Base-by-base conservation (phyloP, 2,329 filamentous ascomycete species). In the Diaporthe nobilis region DNA sequence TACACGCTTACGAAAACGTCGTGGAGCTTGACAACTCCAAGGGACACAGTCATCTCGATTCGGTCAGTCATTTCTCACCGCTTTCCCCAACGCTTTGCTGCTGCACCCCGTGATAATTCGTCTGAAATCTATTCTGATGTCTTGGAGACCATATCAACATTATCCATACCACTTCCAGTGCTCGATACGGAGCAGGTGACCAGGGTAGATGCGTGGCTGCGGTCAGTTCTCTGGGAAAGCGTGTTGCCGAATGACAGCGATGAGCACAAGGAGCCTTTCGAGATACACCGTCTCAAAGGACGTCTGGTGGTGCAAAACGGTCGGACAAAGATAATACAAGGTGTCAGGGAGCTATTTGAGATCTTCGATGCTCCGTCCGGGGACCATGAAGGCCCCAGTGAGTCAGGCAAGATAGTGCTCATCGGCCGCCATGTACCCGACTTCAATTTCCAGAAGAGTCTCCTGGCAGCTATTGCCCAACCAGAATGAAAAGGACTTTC, bases 301-400 rank as follows among this genome's bases (percentile, higher is more conserved):
- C 91, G 95, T 3, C 84, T 98, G 9, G 86, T 90, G 0, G 86
- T 96, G 25, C 81, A 85, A 0, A 88, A 92, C 73, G 95, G 94
- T 1, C 86, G 87, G 0, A 86, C 92, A 58, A 94, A 95, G 82
- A 91, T 98, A 78, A 88, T 98, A 10, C 97, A 99, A 83, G 97
- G 96, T 2, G 97, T 99, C 1, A 88, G 96, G 72, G 96, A 98
- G 80, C 90, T 98, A 22, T 99, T 98, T 83, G 97, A 99, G 81
- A 94, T 98, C 34, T 90, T 95, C 34, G 95, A 98, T 78, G 86
- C 85, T 6, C 79, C 83, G 13, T 77, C 75, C 34, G 77, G 63
- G 28, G 51, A 71, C 7, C 77, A 81, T 61, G 76, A 76, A 22
- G 78, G 79, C 13, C 79, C 80, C 13, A 75, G 22, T 44, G 55